phyloP scores from a whole-genome alignment of 2,329 filamentous ascomycete species.

The Nannizzia gypsea region DNA sequence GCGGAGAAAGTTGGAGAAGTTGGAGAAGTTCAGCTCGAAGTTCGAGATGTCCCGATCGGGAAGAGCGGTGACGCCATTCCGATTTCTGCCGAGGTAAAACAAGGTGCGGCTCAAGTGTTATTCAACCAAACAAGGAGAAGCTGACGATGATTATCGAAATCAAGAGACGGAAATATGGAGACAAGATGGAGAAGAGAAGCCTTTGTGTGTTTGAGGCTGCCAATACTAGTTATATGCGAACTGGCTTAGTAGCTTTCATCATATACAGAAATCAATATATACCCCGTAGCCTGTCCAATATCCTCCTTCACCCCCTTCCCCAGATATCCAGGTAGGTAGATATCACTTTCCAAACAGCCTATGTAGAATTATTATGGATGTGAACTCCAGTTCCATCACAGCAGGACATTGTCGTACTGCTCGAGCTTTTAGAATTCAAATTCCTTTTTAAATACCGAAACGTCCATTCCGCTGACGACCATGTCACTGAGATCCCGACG shows the following conservation, averaged over 20 bases:
- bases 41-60: slow-evolving; percentile 1
- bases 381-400: not conserved
- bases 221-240: not conserved
- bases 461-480: slow-evolving; percentile 81
- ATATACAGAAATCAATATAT: not conserved
- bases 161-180: not conserved
- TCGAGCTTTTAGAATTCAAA: slow-evolving; percentile 61
- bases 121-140: not conserved
- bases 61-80: not conserved
- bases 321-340: not conserved
- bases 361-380: not conserved
- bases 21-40: slow-evolving; percentile 1
- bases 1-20: slow-evolving; percentile 5
- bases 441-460: slow-evolving; percentile 75
- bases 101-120: not conserved
- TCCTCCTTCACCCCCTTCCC: not conserved
- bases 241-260: not conserved
- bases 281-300: not conserved
- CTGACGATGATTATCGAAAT: not conserved
- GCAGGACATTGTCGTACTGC: not conserved
- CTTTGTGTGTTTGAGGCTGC: not conserved
- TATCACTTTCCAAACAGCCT: not conserved
- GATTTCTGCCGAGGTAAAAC: not conserved
- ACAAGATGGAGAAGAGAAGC: not conserved
- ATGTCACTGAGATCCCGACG: slow-evolving; percentile 74